A percentile compares a stretch with the other conserved stretches of the same genome.
These are phyloP conservation scores for Decorospora gaudefroyi DNA, from an alignment of 2,329 filamentous ascomycete genomes.

Conservation along the genomic window DNA sequence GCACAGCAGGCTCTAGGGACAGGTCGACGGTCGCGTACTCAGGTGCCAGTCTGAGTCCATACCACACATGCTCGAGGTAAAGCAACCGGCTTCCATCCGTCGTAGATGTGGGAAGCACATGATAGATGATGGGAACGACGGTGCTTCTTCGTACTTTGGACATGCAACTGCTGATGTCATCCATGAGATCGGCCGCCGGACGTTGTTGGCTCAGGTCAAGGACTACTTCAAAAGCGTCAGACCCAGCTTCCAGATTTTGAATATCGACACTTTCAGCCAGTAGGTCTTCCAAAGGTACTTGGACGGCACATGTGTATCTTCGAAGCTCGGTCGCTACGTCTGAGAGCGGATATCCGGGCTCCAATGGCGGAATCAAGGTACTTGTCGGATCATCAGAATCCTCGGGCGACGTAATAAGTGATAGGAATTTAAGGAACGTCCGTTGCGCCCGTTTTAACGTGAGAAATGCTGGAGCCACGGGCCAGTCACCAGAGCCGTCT, in stretches of 20 bases:
- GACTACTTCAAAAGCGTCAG: constrained; percentile 68
- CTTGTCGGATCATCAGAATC: constrained; percentile 40
- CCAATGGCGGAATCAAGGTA: constrained; percentile 57
- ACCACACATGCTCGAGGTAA: constrained; percentile 63
- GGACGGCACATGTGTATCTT: constrained; percentile 69
- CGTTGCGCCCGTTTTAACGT: constrained; percentile 70
- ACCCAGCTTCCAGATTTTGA: constrained; percentile 67
- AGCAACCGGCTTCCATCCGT: constrained; percentile 35
- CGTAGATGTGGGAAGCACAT: constrained; percentile 37
- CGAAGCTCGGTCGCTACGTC: constrained; percentile 64
- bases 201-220: constrained; percentile 48
- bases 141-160: constrained; percentile 66
- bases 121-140: constrained; percentile 56
- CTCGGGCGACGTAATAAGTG: constrained; percentile 60
- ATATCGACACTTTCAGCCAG: constrained; percentile 61
- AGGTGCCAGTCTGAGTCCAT: constrained; percentile 65
- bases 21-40: constrained; percentile 66
- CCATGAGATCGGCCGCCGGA: constrained; percentile 22
- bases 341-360: constrained; percentile 68
- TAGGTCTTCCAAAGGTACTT: constrained; percentile 63
- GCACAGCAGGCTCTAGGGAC: constrained; percentile 57
- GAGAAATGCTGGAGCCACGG: constrained; percentile 61
- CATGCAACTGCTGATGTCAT: constrained; percentile 61
- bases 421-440: constrained; percentile 71
- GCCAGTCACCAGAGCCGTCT: constrained; percentile 27